phyloP scores from a whole-genome alignment of 306 rosid genomes.

The Inga laurina region DNA sequence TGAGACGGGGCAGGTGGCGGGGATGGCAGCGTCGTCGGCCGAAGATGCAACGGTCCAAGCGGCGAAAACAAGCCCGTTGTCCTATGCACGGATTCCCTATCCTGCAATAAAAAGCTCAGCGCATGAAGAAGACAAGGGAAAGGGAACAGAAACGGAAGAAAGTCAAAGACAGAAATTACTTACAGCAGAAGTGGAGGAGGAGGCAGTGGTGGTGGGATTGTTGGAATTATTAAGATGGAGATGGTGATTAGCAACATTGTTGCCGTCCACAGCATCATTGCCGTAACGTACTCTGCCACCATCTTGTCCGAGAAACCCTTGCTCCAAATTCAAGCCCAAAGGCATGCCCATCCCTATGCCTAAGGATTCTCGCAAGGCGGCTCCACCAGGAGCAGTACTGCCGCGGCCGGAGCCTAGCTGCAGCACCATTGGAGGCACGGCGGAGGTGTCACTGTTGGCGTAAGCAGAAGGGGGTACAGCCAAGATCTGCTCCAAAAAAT shows the following conservation, averaged over 20 bases:
- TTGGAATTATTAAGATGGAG: slow-evolving; percentile 35
- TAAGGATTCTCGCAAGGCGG: slow-evolving; percentile 43
- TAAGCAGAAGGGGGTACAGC: slow-evolving; percentile 53
- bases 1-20: slow-evolving; percentile 24
- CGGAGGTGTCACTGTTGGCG: slow-evolving; percentile 26
- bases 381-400: slow-evolving; percentile 15
- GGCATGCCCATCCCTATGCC: slow-evolving; percentile 72
- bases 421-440: slow-evolving; percentile 53
- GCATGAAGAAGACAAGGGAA: neutral
- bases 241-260: slow-evolving; percentile 16
- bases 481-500: slow-evolving; percentile 89
- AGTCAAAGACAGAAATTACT: neutral
- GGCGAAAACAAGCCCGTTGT: slow-evolving; percentile 65
- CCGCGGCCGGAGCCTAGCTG: slow-evolving; percentile 55
- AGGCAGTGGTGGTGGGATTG: slow-evolving; percentile 29
- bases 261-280: slow-evolving; percentile 44
- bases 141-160: neutral
- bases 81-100: slow-evolving; percentile 62
- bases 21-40: slow-evolving; percentile 68
- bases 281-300: slow-evolving; percentile 34
- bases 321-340: slow-evolving; percentile 84
- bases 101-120: slow-evolving; percentile 40
- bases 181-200: slow-evolving; percentile 54
- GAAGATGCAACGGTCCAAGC: slow-evolving; percentile 71
- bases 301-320: slow-evolving; percentile 56